phyloP scores from a whole-genome alignment of 306 rosid species.

The Cyamopsis tetragonoloba region DNA sequence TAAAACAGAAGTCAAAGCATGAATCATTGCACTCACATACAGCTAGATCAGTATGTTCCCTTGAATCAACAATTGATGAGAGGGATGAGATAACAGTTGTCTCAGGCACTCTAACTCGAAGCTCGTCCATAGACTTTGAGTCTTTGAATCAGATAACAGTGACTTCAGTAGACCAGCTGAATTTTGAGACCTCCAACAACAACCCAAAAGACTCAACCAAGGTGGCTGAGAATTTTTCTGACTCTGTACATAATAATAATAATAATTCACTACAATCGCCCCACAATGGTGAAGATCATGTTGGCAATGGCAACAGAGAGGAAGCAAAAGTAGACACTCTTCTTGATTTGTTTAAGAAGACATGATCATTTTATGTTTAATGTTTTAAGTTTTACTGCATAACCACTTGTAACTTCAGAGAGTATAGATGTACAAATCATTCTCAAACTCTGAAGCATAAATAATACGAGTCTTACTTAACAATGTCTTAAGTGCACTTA shows the following conservation, averaged over 20 bases:
- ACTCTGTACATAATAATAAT: constrained; percentile 27
- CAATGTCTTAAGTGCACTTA: no score
- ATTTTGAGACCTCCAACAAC: constrained; percentile 27
- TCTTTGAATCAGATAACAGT: constrained; percentile 67
- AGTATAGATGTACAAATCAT: constrained; percentile 11
- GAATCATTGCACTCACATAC: constrained; percentile 54
- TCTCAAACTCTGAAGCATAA: constrained; percentile 1
- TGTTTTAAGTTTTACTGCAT: neutral
- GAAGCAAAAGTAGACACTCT: constrained; percentile 54
- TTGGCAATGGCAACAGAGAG: constrained; percentile 19
- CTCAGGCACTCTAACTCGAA: constrained; percentile 70
- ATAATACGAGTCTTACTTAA: no score
- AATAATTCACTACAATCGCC: constrained; percentile 23
- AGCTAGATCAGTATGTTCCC: constrained; percentile 79
- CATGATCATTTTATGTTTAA: constrained; percentile 28
- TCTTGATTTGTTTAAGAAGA: constrained; percentile 61
- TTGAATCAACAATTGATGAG: constrained; percentile 64
- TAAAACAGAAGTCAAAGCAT: constrained; percentile 71
- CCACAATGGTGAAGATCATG: constrained; percentile 26
- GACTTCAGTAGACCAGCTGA: constrained; percentile 47
- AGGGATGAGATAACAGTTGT: constrained; percentile 79
- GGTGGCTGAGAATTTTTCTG: constrained; percentile 43
- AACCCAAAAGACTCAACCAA: constrained; percentile 28
- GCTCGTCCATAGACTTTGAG: constrained; percentile 65
- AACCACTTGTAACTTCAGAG: neutral